Percentiles rank a stretch among this genome's conserved stretches.
phyloP scores from a whole-genome alignment of 306 rosid species.

The Begonia fuchsioides region DNA sequence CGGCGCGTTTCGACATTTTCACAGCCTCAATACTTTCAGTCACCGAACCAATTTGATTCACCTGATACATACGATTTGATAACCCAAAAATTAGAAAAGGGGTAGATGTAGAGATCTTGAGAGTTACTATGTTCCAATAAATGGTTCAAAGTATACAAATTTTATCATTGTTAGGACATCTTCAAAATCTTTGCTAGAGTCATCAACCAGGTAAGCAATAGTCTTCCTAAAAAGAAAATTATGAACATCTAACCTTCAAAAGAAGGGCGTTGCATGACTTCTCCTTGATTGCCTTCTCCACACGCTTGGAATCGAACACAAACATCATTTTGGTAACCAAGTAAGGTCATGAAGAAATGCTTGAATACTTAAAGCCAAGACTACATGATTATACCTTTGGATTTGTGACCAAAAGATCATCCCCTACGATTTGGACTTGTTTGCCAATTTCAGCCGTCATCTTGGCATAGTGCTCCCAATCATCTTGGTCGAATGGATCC shows the following conservation, averaged over 20 bases:
- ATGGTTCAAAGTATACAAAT: too few relatives aligned
- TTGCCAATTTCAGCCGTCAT: slow-evolving; percentile 52
- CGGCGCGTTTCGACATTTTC: slow-evolving; percentile 78
- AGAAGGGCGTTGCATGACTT: slow-evolving; percentile 83
- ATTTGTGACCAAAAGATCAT: slow-evolving; percentile 82
- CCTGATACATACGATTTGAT: slow-evolving; percentile 6
- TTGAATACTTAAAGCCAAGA: not conserved
- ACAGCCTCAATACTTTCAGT: slow-evolving; percentile 96
- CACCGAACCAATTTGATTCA: slow-evolving; percentile 89
- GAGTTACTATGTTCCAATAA: too few relatives aligned
- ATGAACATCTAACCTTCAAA: slow-evolving; percentile 28
- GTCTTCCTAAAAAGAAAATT: not conserved
- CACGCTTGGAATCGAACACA: slow-evolving; percentile 30
- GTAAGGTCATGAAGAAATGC: not conserved
- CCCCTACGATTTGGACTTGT: slow-evolving; percentile 76
- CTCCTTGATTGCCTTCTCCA: slow-evolving; percentile 68
- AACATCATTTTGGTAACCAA: not conserved
- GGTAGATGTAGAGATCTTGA: too few relatives aligned
- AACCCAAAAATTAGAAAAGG: too few relatives aligned
- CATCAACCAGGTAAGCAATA: not conserved
- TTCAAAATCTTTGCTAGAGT: too few relatives aligned
- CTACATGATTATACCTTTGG: not conserved
- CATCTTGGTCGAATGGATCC: slow-evolving; percentile 93
- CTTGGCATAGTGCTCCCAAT: slow-evolving; percentile 80
- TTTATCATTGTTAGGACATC: too few relatives aligned